Evolutionary conservation across 768 basidiomycete genomes (phyloP).

Genomic region (Mycena latifolia): DNA sequence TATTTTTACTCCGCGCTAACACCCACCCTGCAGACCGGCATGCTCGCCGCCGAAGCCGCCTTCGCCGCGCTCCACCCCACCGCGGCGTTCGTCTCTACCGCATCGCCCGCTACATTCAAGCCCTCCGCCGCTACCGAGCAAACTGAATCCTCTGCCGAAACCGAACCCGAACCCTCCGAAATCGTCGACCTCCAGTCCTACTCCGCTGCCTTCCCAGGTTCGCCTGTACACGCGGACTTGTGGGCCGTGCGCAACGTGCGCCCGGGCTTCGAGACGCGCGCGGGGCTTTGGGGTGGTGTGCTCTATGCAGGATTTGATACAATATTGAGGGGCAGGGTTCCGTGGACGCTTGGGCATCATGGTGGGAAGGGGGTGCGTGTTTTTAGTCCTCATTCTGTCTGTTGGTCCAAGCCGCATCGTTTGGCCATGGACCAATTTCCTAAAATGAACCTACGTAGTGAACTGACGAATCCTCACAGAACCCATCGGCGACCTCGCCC

Average conservation of each 20-base stretch:
- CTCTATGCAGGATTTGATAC: constrained; percentile 91
- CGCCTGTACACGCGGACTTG: constrained; percentile 90
- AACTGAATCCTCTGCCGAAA: neutral
- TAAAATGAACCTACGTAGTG: too few relatives aligned
- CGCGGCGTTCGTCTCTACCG: constrained; percentile 18
- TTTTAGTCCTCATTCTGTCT: too few relatives aligned
- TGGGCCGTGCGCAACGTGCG: constrained; percentile 92
- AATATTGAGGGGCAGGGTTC: constrained; percentile 85
- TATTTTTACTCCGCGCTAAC: too few relatives aligned
- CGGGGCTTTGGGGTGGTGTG: constrained; percentile 91
- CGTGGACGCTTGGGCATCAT: constrained; percentile 91
- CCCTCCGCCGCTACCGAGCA: constrained; percentile 19
- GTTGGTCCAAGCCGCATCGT: too few relatives aligned
- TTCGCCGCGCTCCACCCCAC: constrained; percentile 68
- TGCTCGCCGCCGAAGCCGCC: constrained; percentile 94
- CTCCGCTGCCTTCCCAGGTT: constrained; percentile 73
- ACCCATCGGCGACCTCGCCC: constrained; percentile 45
- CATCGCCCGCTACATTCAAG: constrained; percentile 21
- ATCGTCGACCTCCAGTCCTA: constrained; percentile 56
- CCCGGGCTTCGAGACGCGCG: constrained; percentile 83
- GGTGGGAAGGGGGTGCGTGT: constrained; percentile 1
- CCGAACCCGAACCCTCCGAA: too few relatives aligned
- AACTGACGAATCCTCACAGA: neutral
- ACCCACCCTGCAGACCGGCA: constrained; percentile 75
- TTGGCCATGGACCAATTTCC: too few relatives aligned